Base-by-base conservation (phyloP, 768 basidiomycete genomes). In the Termitomyces sp. region DNA sequence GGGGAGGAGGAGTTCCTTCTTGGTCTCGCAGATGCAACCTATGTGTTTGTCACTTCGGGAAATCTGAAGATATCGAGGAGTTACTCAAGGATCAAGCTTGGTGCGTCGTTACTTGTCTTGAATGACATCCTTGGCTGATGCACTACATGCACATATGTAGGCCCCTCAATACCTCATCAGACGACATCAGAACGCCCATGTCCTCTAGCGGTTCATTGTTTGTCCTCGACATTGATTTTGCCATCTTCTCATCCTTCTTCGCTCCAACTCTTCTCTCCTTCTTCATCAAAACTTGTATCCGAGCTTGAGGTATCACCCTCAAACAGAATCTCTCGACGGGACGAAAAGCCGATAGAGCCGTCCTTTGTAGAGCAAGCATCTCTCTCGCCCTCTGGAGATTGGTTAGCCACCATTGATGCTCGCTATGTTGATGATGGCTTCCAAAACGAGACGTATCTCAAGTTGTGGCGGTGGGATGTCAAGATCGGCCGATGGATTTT, bases 211-310 rank as follows among this genome's bases (percentile, higher is more conserved):
- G 77, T 91, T 43, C 95, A 98, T 70, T 73, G 79, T 3, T 73
- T 76, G 5, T 87, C 93, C 4, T 82, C 86, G 32, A 85, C 91
- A 5, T 76, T 98, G 59, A 80, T 98, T 62, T 80, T 98, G 16
- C 93, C 94, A 0, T 94, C 96, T 2, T 95, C 95, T 0, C 95
- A 99, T 67, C 91, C 94, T 0, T 95, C 95, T 2, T 92, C 94
- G n/a, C 77, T 99, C 40, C 96, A 98, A 75, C 85, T 89, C 26
- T 95, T 91, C 74, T 89, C 92, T 18, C 89, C 89, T 1, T 71
- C 79, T 8, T 80, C 83, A 2, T 88, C 88, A 30, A 81, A 83
- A 42, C 79, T 94, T 0, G 67, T 93, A 3, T 87, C 87, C 46
- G 96, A 99, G 71, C 79, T 98, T 20, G 97, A 98, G 71, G 84